Conservation (phyloP, 2,329 filamentous ascomycete species). For the Neonectria neomacrospora region DNA sequence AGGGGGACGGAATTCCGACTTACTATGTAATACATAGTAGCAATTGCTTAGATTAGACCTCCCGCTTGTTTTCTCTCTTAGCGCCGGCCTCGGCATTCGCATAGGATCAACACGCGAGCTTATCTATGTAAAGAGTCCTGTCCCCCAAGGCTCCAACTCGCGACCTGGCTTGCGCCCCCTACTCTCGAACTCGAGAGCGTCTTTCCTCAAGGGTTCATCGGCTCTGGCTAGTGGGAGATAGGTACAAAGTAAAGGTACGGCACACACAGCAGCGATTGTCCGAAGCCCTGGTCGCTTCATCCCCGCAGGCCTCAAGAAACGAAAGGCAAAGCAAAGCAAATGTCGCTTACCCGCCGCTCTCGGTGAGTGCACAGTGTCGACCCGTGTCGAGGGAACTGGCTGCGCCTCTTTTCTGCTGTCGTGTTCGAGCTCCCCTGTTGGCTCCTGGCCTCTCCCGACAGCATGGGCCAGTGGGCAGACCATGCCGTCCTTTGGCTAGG, state of each 20-base stretch:
- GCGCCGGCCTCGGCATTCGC: background rate
- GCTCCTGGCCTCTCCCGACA: constrained; percentile 32
- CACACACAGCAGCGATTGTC: background rate
- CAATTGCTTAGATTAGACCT: background rate
- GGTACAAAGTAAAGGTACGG: background rate
- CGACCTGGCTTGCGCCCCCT: constrained; percentile 1
- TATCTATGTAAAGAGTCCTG: constrained; percentile 14
- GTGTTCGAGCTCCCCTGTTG: constrained; percentile 23
- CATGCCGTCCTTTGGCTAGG: constrained; percentile 31
- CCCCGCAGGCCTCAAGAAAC: constrained; percentile 5
- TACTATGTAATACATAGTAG: too few species aligned
- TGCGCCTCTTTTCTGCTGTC: constrained; percentile 13
- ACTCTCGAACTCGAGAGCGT: background rate
- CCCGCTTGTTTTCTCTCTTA: constrained; percentile 4
- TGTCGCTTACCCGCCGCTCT: constrained; percentile 16
- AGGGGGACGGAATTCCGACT: background rate
- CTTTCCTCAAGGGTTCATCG: constrained; percentile 15
- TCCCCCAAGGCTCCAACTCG: background rate
- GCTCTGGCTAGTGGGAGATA: constrained; percentile 10
- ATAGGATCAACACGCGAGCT: background rate
- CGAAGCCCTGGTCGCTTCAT: constrained; percentile 12
- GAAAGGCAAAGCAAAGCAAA: constrained; percentile 4
- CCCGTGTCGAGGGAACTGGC: background rate
- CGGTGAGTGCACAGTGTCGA: background rate
- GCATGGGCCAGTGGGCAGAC: constrained; percentile 37